These are phyloP conservation scores for Botrytis squamosa DNA, from an alignment of 2,329 filamentous ascomycete species.

Conservation along the genomic window DNA sequence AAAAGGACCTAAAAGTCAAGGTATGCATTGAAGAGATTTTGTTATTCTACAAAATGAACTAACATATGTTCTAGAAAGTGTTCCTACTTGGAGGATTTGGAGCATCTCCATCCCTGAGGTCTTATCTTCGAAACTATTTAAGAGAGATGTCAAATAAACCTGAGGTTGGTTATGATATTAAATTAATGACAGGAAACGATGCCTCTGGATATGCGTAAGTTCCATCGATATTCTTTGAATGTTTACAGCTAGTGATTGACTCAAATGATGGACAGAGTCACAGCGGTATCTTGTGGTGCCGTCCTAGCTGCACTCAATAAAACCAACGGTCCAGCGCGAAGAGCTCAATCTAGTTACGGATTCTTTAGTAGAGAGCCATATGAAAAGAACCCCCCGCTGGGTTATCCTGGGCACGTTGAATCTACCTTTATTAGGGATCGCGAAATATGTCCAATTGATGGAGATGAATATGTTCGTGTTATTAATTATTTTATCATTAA, in stretches of 20 bases:
- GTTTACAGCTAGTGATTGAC: background rate
- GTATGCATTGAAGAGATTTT: background rate
- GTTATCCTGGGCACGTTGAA: no score
- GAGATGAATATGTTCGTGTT: slow-evolving; percentile 20
- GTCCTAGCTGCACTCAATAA: slow-evolving; percentile 27
- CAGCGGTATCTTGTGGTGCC: slow-evolving; percentile 27
- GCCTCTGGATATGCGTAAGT: slow-evolving; percentile 1
- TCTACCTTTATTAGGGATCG: no score
- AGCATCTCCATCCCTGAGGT: slow-evolving; percentile 23
- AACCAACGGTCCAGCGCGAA: slow-evolving; percentile 23
- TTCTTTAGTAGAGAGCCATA: slow-evolving; percentile 21
- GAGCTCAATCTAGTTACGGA: slow-evolving; percentile 24
- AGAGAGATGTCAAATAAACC: background rate
- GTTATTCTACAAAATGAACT: background rate
- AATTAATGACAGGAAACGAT: background rate
- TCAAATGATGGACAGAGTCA: slow-evolving; percentile 18
- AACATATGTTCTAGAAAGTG: slow-evolving; percentile 25
- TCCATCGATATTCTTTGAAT: background rate
- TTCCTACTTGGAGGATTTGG: slow-evolving; percentile 33
- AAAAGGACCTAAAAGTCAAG: slow-evolving; percentile 20
- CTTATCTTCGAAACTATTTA: slow-evolving; percentile 21
- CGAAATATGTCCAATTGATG: slow-evolving; percentile 21
- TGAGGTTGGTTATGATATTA: background rate
- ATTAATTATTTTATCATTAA: slow-evolving; percentile 28
- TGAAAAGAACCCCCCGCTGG: no score